phyloP scores from a whole-genome alignment of 495 filamentous ascomycete genomes.

The Hyaloscypha bicolor region DNA sequence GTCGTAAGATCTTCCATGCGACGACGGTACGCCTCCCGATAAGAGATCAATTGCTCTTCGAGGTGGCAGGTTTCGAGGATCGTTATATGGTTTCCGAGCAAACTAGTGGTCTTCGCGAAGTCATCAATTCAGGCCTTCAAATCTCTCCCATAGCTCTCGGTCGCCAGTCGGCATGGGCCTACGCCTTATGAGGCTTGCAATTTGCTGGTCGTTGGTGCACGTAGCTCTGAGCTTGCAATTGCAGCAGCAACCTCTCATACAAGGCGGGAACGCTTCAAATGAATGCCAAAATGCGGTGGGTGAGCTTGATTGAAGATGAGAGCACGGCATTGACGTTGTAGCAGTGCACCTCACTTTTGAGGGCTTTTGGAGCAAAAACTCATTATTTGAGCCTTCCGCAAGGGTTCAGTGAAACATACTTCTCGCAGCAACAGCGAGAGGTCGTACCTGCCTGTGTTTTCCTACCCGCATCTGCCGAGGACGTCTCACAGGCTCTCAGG shows the following conservation, averaged over 20 bases:
- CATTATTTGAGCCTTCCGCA: slow-evolving; percentile 21
- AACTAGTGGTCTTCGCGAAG: background rate
- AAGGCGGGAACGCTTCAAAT: background rate
- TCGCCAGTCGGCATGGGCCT: background rate
- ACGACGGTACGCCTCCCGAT: background rate
- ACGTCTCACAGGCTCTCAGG: slow-evolving; percentile 37
- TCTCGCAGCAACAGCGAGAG: slow-evolving; percentile 31
- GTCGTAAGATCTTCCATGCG: background rate
- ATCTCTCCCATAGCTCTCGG: background rate
- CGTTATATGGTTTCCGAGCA: background rate
- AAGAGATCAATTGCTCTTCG: background rate
- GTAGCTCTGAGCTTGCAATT: background rate
- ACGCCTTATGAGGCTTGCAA: background rate
- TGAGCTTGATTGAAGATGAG: background rate
- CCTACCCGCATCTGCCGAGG: slow-evolving; percentile 34
- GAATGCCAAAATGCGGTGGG: background rate
- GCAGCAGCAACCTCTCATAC: background rate
- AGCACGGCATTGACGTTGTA: background rate
- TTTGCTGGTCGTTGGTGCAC: background rate
- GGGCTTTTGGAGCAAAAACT: slow-evolving; percentile 17
- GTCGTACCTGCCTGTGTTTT: slow-evolving; percentile 37
- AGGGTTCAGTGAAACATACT: slow-evolving; percentile 18
- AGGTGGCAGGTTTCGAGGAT: background rate
- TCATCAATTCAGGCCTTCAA: background rate
- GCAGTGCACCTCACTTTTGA: slow-evolving; percentile 12